Conservation (phyloP, 1,139 yeast species). For the Yamadazyma aaseri region DNA sequence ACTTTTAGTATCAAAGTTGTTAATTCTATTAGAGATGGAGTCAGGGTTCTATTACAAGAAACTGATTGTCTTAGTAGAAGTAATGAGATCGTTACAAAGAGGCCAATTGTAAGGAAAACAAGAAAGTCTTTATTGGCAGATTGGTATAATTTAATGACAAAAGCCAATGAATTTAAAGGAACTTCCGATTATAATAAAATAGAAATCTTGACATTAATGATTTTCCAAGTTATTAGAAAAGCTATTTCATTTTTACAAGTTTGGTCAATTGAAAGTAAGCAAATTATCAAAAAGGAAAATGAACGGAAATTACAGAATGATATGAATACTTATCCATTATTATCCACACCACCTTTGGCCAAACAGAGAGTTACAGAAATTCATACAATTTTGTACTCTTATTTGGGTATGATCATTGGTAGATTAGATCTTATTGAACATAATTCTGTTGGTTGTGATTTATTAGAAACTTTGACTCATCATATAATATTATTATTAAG, state of each 20-base stretch:
- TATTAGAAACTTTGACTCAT: slow-evolving; percentile 63
- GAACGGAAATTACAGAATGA: slow-evolving; percentile 38
- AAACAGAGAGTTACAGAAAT: slow-evolving; percentile 72
- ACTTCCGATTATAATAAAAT: slow-evolving; percentile 65
- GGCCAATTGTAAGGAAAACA: slow-evolving; percentile 67
- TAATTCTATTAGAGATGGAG: slow-evolving; percentile 74
- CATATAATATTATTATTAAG: slow-evolving; percentile 64
- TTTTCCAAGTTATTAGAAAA: slow-evolving; percentile 70
- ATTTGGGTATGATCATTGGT: slow-evolving; percentile 71
- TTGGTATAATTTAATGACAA: slow-evolving; percentile 84
- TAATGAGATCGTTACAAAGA: slow-evolving; percentile 68
- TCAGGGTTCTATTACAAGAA: slow-evolving; percentile 66
- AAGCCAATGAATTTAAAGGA: slow-evolving; percentile 80
- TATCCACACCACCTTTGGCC: slow-evolving; percentile 64
- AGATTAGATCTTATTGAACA: slow-evolving; percentile 73
- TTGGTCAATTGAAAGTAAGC: slow-evolving; percentile 65
- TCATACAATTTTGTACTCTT: slow-evolving; percentile 64
- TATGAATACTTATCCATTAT: slow-evolving; percentile 41
- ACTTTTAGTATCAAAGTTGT: slow-evolving; percentile 46
- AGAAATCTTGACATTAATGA: slow-evolving; percentile 68
- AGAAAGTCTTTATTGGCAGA: slow-evolving; percentile 84
- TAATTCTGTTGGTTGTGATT: slow-evolving; percentile 66
- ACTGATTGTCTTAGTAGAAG: slow-evolving; percentile 87
- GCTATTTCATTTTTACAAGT: slow-evolving; percentile 71
- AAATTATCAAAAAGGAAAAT: slow-evolving; percentile 36